A percentile compares a stretch with the other conserved stretches of the same genome.
Evolutionary conservation across 306 rosid species (phyloP).

Genomic region (Gynostemma pentaphyllum): DNA sequence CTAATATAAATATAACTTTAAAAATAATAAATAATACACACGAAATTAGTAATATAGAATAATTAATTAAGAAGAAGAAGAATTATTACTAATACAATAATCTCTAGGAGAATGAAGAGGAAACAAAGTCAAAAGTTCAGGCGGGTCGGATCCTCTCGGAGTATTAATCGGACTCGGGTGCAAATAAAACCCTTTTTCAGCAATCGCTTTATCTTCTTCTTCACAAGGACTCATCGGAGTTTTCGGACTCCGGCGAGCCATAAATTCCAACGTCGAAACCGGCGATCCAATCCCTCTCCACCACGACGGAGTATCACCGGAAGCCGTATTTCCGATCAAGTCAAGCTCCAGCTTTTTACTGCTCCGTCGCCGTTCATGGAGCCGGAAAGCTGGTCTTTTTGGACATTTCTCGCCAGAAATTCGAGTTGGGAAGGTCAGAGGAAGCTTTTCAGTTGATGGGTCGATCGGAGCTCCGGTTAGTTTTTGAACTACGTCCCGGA

Average conservation of each 20-base stretch:
- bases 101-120: slow-evolving; percentile 66
- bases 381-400: slow-evolving; percentile 47
- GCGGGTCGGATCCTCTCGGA: slow-evolving; percentile 52
- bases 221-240: slow-evolving; percentile 31
- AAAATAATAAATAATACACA: background rate
- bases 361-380: slow-evolving; percentile 66
- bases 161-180: slow-evolving; percentile 49
- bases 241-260: slow-evolving; percentile 55
- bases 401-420: slow-evolving; percentile 30
- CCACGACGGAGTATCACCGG: background rate
- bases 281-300: slow-evolving; percentile 37
- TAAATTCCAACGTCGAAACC: slow-evolving; percentile 59
- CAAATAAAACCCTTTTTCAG: slow-evolving; percentile 66
- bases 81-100: background rate
- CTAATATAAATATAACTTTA: too few species aligned
- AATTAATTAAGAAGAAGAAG: slow-evolving; percentile 8
- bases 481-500: slow-evolving; percentile 70
- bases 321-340: slow-evolving; percentile 18
- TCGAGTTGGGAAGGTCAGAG: slow-evolving; percentile 41
- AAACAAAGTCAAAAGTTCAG: slow-evolving; percentile 58
- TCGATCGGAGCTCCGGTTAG: slow-evolving; percentile 75
- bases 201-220: slow-evolving; percentile 45
- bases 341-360: slow-evolving; percentile 55
- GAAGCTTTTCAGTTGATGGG: slow-evolving; percentile 51
- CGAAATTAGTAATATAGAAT: background rate